These are phyloP conservation scores for Pestalotiopsis fici DNA, from an alignment of 2,329 filamentous ascomycete genomes.

Conservation along the genomic window DNA sequence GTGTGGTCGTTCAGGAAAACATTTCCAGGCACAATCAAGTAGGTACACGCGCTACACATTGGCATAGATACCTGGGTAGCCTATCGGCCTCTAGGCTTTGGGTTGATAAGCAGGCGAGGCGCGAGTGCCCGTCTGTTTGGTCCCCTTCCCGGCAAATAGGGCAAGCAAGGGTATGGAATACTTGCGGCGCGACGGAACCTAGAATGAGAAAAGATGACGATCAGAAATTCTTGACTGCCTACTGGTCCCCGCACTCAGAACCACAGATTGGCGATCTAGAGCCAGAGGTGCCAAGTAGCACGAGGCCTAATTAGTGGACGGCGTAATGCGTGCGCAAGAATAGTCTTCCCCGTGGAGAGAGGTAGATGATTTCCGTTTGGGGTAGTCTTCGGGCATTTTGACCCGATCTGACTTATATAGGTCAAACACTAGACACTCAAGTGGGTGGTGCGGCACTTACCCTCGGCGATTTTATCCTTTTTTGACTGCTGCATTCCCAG, in stretches of 20 bases:
- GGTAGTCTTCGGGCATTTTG: conserved; percentile 8
- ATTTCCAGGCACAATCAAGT: not conserved
- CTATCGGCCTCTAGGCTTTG: not conserved
- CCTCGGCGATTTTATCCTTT: conserved; percentile 29
- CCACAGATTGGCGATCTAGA: not conserved
- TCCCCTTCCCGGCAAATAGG: not conserved
- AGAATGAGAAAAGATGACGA: not conserved
- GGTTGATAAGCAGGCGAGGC: not conserved
- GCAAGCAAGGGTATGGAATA: not conserved
- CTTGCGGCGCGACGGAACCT: not conserved
- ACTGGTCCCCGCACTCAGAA: not conserved
- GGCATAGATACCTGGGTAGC: not conserved
- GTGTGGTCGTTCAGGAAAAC: not conserved
- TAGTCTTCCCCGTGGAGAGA: not conserved
- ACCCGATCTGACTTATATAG: conserved; percentile 3
- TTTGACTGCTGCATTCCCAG: conserved; percentile 6
- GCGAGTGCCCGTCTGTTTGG: not conserved
- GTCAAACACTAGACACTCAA: conserved; percentile 8
- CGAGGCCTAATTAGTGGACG: conserved; percentile 1
- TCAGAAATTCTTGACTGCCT: not conserved
- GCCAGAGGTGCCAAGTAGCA: not conserved
- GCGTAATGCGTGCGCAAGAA: not conserved
- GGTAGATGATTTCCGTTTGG: not conserved
- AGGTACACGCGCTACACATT: not conserved
- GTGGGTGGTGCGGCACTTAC: conserved; percentile 10